Conservation (phyloP, 2,329 filamentous ascomycete species). For the Ascochyta pisi region DNA sequence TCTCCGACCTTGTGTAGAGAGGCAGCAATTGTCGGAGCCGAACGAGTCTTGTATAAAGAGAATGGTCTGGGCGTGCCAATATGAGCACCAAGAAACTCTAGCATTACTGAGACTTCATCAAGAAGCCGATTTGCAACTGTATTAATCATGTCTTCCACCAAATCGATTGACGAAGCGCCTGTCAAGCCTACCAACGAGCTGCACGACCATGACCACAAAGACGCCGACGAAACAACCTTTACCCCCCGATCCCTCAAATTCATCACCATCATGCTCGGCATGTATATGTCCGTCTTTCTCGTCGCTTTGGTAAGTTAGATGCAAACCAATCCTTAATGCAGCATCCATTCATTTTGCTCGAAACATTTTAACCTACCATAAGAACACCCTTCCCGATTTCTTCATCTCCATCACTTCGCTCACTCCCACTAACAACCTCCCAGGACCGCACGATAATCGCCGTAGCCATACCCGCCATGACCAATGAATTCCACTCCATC, state of each 20-base stretch:
- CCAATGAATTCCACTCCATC: slow-evolving; percentile 35
- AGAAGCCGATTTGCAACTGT: neutral
- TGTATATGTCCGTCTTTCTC: slow-evolving; percentile 38
- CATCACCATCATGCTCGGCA: slow-evolving; percentile 30
- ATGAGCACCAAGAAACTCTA: neutral
- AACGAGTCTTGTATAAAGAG: neutral
- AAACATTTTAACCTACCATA: no score
- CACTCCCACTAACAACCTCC: neutral
- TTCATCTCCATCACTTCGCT: no score
- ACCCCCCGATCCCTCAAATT: slow-evolving; percentile 35
- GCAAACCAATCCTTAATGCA: no score
- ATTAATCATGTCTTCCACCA: neutral
- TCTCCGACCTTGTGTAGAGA: neutral
- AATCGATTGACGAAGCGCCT: neutral
- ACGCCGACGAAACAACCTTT: slow-evolving; percentile 31
- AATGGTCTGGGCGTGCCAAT: neutral
- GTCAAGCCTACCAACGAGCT: neutral
- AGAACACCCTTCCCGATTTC: no score
- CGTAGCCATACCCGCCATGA: slow-evolving; percentile 37
- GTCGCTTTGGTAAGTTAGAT: slow-evolving; percentile 25
- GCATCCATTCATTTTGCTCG: neutral
- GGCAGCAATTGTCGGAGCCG: slow-evolving; percentile 5
- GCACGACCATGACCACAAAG: slow-evolving; percentile 5
- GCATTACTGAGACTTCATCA: neutral
- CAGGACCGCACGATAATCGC: slow-evolving; percentile 30